These are phyloP conservation scores for Talaromyces sp. DNA, from an alignment of 2,329 filamentous ascomycete genomes.

Conservation along the genomic window DNA sequence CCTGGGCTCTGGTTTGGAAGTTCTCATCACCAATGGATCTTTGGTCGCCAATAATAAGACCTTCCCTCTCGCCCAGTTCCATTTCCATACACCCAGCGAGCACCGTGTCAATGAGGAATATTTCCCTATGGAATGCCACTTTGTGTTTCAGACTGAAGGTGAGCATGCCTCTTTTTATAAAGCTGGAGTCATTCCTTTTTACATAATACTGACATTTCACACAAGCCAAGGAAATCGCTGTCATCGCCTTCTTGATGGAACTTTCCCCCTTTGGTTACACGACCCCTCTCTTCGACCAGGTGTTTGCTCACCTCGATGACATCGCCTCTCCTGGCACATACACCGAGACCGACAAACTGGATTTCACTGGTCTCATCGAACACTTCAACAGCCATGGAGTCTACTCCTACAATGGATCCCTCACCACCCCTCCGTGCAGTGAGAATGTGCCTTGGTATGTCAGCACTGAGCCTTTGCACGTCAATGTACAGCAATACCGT, in stretches of 20 bases:
- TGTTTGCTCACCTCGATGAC: conserved; percentile 41
- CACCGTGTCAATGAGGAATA: conserved; percentile 50
- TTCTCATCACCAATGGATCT: conserved; percentile 48
- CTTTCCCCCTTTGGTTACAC: conserved; percentile 5
- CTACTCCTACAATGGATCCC: conserved; percentile 53
- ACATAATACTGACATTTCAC: conserved; percentile 21
- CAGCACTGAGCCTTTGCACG: conserved; percentile 43
- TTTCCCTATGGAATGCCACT: conserved; percentile 54
- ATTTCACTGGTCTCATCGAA: conserved; percentile 39
- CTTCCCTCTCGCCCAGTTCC: conserved; percentile 52
- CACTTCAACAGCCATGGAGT: conserved; percentile 37
- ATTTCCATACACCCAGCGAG: conserved; percentile 59
- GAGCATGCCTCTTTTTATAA: conserved; percentile 14
- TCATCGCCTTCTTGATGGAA: conserved; percentile 23
- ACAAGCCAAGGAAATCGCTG: conserved; percentile 28
- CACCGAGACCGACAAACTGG: conserved; percentile 34
- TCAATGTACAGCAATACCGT: conserved; percentile 49
- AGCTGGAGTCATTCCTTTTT: not conserved
- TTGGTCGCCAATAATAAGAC: conserved; percentile 36
- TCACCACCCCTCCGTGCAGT: conserved; percentile 60
- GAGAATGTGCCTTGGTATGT: conserved; percentile 46
- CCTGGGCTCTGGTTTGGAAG: conserved; percentile 43
- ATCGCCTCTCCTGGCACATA: conserved; percentile 38
- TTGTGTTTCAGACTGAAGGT: conserved; percentile 52
- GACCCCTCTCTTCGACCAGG: conserved; percentile 35